Percentiles rank a stretch among this genome's conserved stretches.
Conservation (phyloP, 768 basidiomycete genomes). For the Phylloporus rhodoxanthus region DNA sequence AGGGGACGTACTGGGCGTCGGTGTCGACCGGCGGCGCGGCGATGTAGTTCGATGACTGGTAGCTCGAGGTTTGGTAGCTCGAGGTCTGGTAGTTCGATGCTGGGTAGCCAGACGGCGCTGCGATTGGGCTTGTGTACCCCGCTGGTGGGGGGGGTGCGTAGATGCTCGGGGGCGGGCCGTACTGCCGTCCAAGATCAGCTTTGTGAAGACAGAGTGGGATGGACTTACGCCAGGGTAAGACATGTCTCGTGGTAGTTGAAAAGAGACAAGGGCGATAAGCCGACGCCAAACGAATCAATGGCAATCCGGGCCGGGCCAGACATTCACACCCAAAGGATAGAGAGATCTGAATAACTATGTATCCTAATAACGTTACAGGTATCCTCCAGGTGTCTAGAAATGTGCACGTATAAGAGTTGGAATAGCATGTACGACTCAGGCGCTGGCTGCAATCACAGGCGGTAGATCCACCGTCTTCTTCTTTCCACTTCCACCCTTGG, state of each 20-base stretch:
- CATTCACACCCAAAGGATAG: background rate
- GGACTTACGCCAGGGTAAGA: slow-evolving; percentile 18
- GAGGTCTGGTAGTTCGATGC: background rate
- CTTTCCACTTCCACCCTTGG: slow-evolving; percentile 18
- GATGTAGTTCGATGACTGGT: background rate
- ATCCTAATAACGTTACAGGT: slow-evolving; percentile 32
- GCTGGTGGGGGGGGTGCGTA: slow-evolving; percentile 3
- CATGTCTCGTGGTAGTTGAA: slow-evolving; percentile 7
- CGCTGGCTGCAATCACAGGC: slow-evolving; percentile 33
- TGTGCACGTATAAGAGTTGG: slow-evolving; percentile 4
- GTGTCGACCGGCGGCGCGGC: slow-evolving; percentile 43
- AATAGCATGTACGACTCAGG: slow-evolving; percentile 18
- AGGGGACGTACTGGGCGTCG: slow-evolving; percentile 60
- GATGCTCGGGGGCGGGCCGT: slow-evolving; percentile 7
- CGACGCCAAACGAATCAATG: background rate
- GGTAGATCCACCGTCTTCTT: slow-evolving; percentile 29
- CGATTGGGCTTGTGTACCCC: slow-evolving; percentile 5
- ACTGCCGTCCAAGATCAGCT: background rate
- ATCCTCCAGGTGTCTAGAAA: slow-evolving; percentile 25
- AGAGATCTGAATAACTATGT: slow-evolving; percentile 15
- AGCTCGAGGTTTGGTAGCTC: background rate
- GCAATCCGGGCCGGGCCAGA: background rate
- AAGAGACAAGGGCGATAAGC: slow-evolving; percentile 7
- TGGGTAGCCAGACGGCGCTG: slow-evolving; percentile 12
- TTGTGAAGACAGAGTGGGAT: no score